Conservation (phyloP, 2,329 filamentous ascomycete genomes). For the Microsporum ferrugineum region DNA sequence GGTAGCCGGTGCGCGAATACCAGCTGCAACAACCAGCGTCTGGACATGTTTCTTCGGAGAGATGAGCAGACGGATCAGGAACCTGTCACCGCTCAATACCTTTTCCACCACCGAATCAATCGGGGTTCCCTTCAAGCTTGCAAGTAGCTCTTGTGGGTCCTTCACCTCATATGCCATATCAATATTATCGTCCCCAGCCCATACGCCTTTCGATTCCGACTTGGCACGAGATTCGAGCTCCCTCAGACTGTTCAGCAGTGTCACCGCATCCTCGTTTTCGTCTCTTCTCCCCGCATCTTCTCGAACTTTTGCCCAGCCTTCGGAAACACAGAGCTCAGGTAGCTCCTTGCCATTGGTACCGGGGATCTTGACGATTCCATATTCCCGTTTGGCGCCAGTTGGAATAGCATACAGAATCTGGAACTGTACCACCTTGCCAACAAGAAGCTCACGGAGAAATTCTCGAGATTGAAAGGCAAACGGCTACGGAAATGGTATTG, state of each 20-base stretch:
- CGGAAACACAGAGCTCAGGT: slow-evolving; percentile 72
- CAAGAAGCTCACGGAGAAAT: slow-evolving; percentile 68
- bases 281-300: slow-evolving; percentile 86
- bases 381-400: slow-evolving; percentile 65
- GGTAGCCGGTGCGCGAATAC: slow-evolving; percentile 79
- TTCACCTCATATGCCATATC: slow-evolving; percentile 72
- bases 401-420: slow-evolving; percentile 79
- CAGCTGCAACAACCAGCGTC: slow-evolving; percentile 78
- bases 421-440: slow-evolving; percentile 82
- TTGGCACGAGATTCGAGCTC: slow-evolving; percentile 67
- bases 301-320: slow-evolving; percentile 84
- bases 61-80: slow-evolving; percentile 71
- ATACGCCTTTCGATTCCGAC: slow-evolving; percentile 68
- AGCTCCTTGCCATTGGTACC: slow-evolving; percentile 67
- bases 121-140: slow-evolving; percentile 72
- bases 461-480: slow-evolving; percentile 93
- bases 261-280: slow-evolving; percentile 60
- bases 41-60: slow-evolving; percentile 77
- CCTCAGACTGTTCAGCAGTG: slow-evolving; percentile 66
- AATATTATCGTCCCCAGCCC: slow-evolving; percentile 56
- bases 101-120: slow-evolving; percentile 82
- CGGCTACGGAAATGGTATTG: slow-evolving; percentile 37
- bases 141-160: slow-evolving; percentile 62
- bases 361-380: slow-evolving; percentile 66
- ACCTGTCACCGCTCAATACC: slow-evolving; percentile 79